A percentile compares a stretch with the other conserved stretches of the same genome.
phyloP scores from a whole-genome alignment of 192 early-diverging fungal genomes.

The Chytriomyces confervae region DNA sequence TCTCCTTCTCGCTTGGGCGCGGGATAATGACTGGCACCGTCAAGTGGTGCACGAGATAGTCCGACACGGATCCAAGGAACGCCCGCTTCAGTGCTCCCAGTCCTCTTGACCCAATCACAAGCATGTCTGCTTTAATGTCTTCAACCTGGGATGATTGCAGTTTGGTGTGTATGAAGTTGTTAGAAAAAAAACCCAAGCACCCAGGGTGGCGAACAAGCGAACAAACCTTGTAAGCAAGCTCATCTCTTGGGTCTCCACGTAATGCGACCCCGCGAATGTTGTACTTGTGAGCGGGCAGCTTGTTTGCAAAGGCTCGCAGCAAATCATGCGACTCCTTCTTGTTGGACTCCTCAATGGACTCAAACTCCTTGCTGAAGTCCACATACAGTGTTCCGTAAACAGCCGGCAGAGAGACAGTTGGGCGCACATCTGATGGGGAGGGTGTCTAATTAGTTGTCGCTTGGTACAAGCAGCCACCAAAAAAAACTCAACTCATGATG shows the following conservation, averaged over 20 bases:
- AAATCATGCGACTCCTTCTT: constrained; percentile 27
- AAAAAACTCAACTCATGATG: constrained; percentile 25
- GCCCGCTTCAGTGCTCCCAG: constrained; percentile 60
- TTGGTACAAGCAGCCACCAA: neutral
- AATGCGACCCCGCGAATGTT: constrained; percentile 35
- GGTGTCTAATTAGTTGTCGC: neutral
- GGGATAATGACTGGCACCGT: constrained; percentile 15
- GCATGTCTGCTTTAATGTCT: constrained; percentile 55
- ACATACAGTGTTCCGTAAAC: constrained; percentile 26
- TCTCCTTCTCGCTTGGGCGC: constrained; percentile 7
- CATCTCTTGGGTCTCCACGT: constrained; percentile 61
- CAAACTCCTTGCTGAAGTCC: constrained; percentile 34
- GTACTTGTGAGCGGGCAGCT: constrained; percentile 38
- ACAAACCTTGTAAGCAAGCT: constrained; percentile 62
- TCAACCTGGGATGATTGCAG: no score
- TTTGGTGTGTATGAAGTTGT: no score
- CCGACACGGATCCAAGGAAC: constrained; percentile 42
- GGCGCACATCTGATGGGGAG: constrained; percentile 16
- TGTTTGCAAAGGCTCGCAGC: constrained; percentile 30
- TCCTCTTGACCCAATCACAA: constrained; percentile 66
- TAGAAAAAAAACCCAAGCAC: constrained; percentile 49
- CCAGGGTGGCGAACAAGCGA: constrained; percentile 68
- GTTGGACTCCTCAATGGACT: constrained; percentile 30
- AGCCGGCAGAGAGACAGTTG: constrained; percentile 11
- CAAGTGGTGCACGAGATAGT: constrained; percentile 34